Evolutionary conservation across 1,284 basidiomycete genomes (phyloP).

Genomic region (Neonothopanus nambi): DNA sequence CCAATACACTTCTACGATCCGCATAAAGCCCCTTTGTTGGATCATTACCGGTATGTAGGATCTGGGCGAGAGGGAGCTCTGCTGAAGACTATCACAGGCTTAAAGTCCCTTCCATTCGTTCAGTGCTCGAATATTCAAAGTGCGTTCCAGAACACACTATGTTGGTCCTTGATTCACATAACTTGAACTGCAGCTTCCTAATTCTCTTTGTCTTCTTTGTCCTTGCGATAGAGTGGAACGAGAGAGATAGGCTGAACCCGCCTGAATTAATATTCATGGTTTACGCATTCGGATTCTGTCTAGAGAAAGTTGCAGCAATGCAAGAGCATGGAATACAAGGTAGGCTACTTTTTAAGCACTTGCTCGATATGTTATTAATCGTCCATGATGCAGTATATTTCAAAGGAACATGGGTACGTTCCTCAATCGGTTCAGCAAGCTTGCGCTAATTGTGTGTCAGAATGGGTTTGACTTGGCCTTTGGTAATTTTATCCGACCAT

Average conservation of each 20-base stretch:
- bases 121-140: constrained; percentile 87
- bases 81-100: constrained; percentile 48
- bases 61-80: neutral
- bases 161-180: constrained; percentile 3
- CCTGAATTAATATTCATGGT: constrained; percentile 77
- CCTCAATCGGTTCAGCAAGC: neutral
- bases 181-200: constrained; percentile 62
- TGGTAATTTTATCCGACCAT: constrained; percentile 41
- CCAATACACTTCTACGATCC: constrained; percentile 95
- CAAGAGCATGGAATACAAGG: constrained; percentile 91
- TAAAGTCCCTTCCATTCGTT: constrained; percentile 90
- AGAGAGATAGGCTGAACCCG: constrained; percentile 59
- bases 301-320: constrained; percentile 92
- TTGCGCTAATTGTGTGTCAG: constrained; percentile 34
- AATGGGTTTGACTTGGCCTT: constrained; percentile 92
- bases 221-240: constrained; percentile 75
- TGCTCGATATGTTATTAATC: constrained; percentile 8
- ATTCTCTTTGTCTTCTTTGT: constrained; percentile 84
- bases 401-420: constrained; percentile 76
- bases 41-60: constrained; percentile 78
- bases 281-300: constrained; percentile 84
- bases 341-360: constrained; percentile 23
- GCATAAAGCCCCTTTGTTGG: constrained; percentile 86
- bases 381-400: constrained; percentile 58
- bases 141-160: constrained; percentile 31